phyloP scores from a whole-genome alignment of 148 eudicot genomes.

The Diospyros lotus region DNA sequence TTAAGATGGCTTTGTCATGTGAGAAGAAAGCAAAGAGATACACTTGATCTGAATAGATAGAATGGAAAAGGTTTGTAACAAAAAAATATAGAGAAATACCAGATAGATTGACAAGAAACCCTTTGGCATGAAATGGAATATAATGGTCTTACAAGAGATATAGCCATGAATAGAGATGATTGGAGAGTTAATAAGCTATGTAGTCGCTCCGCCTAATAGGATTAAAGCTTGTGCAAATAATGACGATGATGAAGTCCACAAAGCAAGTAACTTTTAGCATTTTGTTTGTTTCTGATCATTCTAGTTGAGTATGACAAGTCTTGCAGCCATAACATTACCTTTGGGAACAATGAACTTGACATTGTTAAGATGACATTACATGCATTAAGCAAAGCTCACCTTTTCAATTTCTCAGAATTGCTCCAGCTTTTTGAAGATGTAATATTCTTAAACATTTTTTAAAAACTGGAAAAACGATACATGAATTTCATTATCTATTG shows the following conservation, averaged over 20 bases:
- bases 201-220: too few species aligned
- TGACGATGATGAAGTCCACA: neutral
- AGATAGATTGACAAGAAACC: too few species aligned
- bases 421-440: neutral
- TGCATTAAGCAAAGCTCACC: neutral
- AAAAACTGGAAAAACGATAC: neutral
- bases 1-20: too few species aligned
- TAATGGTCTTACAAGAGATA: too few species aligned
- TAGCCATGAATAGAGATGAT: too few species aligned
- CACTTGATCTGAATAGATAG: too few species aligned
- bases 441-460: neutral
- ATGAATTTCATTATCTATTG: neutral
- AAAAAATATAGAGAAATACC: too few species aligned
- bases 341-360: neutral
- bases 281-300: neutral
- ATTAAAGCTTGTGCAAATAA: too few species aligned
- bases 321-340: neutral
- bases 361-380: neutral
- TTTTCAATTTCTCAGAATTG: neutral
- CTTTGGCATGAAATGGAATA: too few species aligned
- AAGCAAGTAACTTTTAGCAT: neutral
- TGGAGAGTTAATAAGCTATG: too few species aligned
- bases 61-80: too few species aligned
- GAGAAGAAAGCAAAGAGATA: too few species aligned
- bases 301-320: neutral